Conservation (phyloP, 768 basidiomycete genomes). For the Exidia glandulosa region DNA sequence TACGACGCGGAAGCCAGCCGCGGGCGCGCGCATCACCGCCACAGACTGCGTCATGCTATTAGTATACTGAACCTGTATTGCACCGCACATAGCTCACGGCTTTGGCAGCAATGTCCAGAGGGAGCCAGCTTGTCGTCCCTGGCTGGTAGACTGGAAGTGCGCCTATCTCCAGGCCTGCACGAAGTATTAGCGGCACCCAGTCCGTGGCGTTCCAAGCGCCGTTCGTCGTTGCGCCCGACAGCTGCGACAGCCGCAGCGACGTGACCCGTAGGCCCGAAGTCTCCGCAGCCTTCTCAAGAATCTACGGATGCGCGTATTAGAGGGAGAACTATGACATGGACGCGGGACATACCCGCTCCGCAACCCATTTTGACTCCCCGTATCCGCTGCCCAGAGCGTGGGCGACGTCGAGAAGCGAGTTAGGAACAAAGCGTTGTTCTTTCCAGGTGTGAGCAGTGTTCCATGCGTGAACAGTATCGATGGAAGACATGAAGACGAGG, state of each 20-base stretch:
- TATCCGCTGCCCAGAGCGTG: not conserved
- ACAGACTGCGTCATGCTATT: too few relatives aligned
- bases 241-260: not conserved
- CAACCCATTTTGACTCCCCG: not conserved
- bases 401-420: not conserved
- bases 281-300: not conserved
- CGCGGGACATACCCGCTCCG: not conserved
- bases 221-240: not conserved
- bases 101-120: not conserved
- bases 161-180: not conserved
- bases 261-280: not conserved
- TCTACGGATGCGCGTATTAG: not conserved
- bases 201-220: slow-evolving; percentile 1
- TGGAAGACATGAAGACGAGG: not conserved
- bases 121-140: not conserved
- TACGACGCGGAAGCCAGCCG: too few relatives aligned
- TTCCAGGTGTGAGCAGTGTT: too few relatives aligned
- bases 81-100: too few relatives aligned
- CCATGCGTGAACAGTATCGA: not conserved
- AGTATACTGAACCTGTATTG: too few relatives aligned
- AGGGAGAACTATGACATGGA: not conserved
- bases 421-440: not conserved
- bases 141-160: not conserved
- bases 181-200: not conserved
- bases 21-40: too few relatives aligned